phyloP scores from a whole-genome alignment of 768 basidiomycete species.

The Dentipellis sp. region DNA sequence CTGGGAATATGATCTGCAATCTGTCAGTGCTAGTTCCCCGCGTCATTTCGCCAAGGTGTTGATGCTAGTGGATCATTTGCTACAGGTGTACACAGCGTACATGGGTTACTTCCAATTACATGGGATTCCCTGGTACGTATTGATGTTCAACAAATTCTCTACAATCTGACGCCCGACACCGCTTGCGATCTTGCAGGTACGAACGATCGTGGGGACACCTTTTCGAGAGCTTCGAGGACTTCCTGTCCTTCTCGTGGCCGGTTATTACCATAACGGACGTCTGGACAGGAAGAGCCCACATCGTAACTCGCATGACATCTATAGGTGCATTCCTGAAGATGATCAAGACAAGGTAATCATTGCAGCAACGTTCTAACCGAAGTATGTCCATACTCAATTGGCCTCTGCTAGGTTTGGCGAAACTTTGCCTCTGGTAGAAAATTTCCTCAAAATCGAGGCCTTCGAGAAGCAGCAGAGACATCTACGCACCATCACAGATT shows the following conservation, averaged over 20 bases:
- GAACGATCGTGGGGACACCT: conserved; percentile 73
- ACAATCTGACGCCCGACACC: not conserved
- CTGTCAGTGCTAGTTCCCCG: conserved; percentile 35
- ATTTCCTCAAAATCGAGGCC: conserved; percentile 58
- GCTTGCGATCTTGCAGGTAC: conserved; percentile 38
- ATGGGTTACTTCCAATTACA: conserved; percentile 72
- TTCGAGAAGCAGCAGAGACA: conserved; percentile 64
- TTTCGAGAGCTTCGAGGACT: conserved; percentile 72
- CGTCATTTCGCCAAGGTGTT: conserved; percentile 1
- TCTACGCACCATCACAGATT: conserved; percentile 62
- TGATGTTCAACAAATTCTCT: not conserved
- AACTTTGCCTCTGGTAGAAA: conserved; percentile 61
- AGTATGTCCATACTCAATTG: too few species aligned
- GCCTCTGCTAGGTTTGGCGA: conserved; percentile 54
- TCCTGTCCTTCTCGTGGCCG: conserved; percentile 79
- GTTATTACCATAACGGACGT: conserved; percentile 68
- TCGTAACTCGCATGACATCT: conserved; percentile 67
- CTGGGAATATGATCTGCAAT: conserved; percentile 76
- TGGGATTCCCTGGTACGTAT: conserved; percentile 51
- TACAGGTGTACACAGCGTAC: conserved; percentile 61
- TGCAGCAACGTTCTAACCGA: not conserved
- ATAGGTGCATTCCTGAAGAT: conserved; percentile 74
- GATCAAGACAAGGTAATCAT: conserved; percentile 66
- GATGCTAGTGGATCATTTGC: not conserved
- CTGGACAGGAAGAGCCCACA: conserved; percentile 64